Percentiles rank a stretch among this genome's conserved stretches.
These are phyloP conservation scores for Sporothrix luriei DNA, from an alignment of 2,329 filamentous ascomycete species.

Conservation along the genomic window DNA sequence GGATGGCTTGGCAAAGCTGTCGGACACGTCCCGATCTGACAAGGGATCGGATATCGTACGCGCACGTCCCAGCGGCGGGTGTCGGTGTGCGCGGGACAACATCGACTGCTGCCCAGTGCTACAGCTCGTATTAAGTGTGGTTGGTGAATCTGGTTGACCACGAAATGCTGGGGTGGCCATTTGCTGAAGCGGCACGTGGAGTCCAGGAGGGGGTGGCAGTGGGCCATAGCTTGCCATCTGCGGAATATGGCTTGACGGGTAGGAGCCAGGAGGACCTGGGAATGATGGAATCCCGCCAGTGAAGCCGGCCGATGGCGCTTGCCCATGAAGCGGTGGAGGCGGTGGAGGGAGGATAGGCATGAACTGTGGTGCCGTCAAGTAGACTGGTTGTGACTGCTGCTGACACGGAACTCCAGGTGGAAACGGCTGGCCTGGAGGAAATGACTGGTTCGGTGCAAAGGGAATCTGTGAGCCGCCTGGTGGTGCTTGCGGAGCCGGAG, in stretches of 20 bases:
- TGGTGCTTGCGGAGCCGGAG: neutral
- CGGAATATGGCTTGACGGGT: neutral
- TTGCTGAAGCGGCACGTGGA: neutral
- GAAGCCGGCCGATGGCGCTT: neutral
- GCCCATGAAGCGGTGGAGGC: constrained; percentile 29
- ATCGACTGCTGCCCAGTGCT: constrained; percentile 5
- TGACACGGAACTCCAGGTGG: constrained; percentile 8
- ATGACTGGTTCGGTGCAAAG: constrained; percentile 1
- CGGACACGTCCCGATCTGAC: neutral
- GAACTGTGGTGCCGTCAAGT: neutral
- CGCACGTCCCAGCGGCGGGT: constrained; percentile 26
- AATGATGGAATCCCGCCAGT: neutral
- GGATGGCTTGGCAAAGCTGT: neutral
- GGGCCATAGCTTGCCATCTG: constrained; percentile 2
- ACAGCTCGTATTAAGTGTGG: neutral
- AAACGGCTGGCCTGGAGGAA: constrained; percentile 18
- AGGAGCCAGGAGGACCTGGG: neutral
- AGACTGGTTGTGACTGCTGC: neutral
- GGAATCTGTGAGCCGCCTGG: neutral
- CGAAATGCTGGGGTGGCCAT: neutral
- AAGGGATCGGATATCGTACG: constrained; percentile 20
- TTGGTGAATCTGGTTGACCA: constrained; percentile 16
- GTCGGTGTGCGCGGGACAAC: neutral
- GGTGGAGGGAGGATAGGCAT: constrained; percentile 31
- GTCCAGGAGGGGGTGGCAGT: neutral